Base-by-base conservation (phyloP, 1,139 yeast genomes). In the Debaryomyces sp. region DNA sequence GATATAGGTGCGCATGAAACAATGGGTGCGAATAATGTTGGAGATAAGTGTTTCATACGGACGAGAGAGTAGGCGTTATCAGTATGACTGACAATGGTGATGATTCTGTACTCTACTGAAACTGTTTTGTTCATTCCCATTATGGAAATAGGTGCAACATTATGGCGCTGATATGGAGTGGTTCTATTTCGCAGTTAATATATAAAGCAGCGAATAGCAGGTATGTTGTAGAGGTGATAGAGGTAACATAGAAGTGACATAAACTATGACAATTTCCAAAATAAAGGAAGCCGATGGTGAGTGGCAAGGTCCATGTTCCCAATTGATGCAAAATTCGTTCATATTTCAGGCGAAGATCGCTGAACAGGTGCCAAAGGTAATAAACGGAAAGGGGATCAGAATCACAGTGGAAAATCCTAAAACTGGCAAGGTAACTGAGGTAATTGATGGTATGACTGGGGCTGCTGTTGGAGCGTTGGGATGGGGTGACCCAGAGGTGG, bases 381-480 rank as follows among this genome's bases (percentile, higher is more conserved):
- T 77, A 40, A 71, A 66, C 8, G 83, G 85, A 36, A 68, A 75
- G 38, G 87, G 87, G 22, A 63, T 72, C 53, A 66, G 67, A 58
- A 64, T 82, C 52, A 73, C 75, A n/a, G 65, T 78, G 27, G 75
- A 68, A 56, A 82, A 81, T 54, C 74, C 80, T 41, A 62, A 64
- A 35, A 78, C 83, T 33, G 77, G 76, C 38, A 71, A 71, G 46
- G 59, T 62, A 45, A 67, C 59, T 33, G 69, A 64, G 22, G 52
- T 80, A 15, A 63, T 81, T 39, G 87, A 83, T 60, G 85, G 79
- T 34, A 66, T 74, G 56, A 79, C 86, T n/a, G 87, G 87, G 54
- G 87, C 87, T 5, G 87, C 87, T 29, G 87, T 82, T 37, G 82
- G 82, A 29, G 80, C 85, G 2, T 67, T 82, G 46, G 86, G 86